Conservation (phyloP, 129 eudicot species). For the Tagetes erecta region DNA sequence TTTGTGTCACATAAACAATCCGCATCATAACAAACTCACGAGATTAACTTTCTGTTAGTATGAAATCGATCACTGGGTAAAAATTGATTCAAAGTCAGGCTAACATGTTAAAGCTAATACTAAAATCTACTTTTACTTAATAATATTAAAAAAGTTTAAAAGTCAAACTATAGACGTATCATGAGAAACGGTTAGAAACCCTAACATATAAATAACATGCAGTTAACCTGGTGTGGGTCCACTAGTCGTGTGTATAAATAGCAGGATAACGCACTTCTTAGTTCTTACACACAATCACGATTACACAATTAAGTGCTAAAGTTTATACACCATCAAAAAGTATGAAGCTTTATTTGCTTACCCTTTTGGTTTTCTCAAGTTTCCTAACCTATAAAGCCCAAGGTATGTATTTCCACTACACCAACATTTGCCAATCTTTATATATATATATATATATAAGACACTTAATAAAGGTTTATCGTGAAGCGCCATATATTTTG, state of each 20-base stretch:
- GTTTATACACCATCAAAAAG: not conserved
- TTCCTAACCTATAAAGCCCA: conserved; percentile 40
- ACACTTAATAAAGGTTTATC: too few species aligned
- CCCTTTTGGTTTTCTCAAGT: conserved; percentile 37
- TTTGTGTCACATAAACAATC: too few species aligned
- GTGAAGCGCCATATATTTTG: too few species aligned
- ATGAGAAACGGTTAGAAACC: not conserved
- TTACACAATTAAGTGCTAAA: too few species aligned
- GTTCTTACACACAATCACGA: not conserved
- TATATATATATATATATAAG: not conserved
- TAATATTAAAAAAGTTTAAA: conserved; percentile 1
- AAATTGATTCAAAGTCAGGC: too few species aligned
- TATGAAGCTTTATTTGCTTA: conserved; percentile 47
- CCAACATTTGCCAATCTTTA: not conserved
- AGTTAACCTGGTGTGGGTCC: conserved; percentile 33
- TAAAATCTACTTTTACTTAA: not conserved
- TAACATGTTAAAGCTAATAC: not conserved
- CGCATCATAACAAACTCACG: too few species aligned
- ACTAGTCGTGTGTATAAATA: conserved; percentile 28
- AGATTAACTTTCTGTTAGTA: too few species aligned
- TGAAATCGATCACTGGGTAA: too few species aligned
- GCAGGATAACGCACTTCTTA: not conserved
- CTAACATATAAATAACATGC: not conserved
- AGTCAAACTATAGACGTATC: conserved; percentile 11
- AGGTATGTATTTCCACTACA: conserved; percentile 50